Base-by-base conservation (phyloP, 129 eudicot species). In the Flaveria sonorensis region DNA sequence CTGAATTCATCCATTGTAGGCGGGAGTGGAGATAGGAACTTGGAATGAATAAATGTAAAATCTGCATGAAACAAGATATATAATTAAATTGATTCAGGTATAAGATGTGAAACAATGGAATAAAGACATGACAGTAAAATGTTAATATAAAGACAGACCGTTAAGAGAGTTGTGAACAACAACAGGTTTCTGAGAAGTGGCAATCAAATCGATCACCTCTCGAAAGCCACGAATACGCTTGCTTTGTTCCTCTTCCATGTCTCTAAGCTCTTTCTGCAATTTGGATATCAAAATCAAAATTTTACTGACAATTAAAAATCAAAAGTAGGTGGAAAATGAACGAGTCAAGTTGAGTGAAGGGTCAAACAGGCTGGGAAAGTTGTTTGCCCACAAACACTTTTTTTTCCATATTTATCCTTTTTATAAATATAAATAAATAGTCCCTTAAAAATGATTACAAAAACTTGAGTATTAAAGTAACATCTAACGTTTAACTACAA, bases 151-250 rank as follows among this genome's bases (percentile, higher is more conserved):
- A 81, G 71, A 80, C 28, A 19, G 81, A 94, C 98, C 98, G 14
- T 86, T 88, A 52, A 95, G 89, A 52, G 91, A 89, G 83, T 91
- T 95, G 91, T 89, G 99, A 51, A 87, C 96, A 88, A 95, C 80
- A 76, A 95, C 76, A 64, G 99, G 97, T 81, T 88, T 95, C 92
- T 79, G 86, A 67, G 99, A 95, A 82, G 88, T 55, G 23, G 99
- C 88, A 86, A 95, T 92, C 87, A 91, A 73, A 73, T 95, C 97
- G 71, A 91, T 88, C 89, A 95, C 99, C 86, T 95, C 99, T 43
- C 97, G 86, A 80, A 95, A 95, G 64, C 97, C 99, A 85, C 97
- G 86, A 14, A 85, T 73, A 5, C 70, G 85, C 71, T 68, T 87
- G 78, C 85, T 86, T 72, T 92, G 88, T 83, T 86, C 92, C 68